Evolutionary conservation across 2,329 filamentous ascomycete genomes (phyloP).

Genomic region (Helotiales sp.): DNA sequence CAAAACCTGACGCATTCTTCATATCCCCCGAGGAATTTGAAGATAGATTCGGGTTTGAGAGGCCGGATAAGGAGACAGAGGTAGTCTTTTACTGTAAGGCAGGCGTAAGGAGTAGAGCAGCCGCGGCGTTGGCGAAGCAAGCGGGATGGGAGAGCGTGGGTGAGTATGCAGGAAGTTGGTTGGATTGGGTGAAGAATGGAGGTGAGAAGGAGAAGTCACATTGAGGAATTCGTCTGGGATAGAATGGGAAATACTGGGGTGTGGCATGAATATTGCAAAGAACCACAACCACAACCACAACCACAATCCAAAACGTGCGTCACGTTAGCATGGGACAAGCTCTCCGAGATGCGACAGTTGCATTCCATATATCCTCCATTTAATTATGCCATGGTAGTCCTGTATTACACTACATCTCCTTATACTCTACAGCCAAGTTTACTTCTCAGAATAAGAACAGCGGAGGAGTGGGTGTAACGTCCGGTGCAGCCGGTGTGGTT

Average conservation of each 20-base stretch:
- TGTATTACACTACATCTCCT: not conserved
- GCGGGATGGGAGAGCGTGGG: constrained; percentile 72
- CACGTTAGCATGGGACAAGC: too few relatives aligned
- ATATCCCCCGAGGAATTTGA: constrained; percentile 77
- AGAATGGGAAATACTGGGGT: not conserved
- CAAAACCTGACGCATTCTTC: constrained; percentile 77
- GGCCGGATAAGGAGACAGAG: constrained; percentile 57
- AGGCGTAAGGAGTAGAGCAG: constrained; percentile 77
- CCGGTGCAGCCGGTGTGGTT: constrained; percentile 2
- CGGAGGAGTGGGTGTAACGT: constrained; percentile 10
- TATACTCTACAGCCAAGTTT: not conserved
- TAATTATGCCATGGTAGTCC: not conserved
- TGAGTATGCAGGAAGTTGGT: constrained; percentile 75
- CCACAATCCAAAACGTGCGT: too few relatives aligned
- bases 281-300: too few relatives aligned
- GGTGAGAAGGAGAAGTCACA: constrained; percentile 51
- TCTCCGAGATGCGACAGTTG: too few relatives aligned
- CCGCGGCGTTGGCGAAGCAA: constrained; percentile 73
- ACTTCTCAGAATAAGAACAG: constrained; percentile 18
- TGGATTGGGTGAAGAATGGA: constrained; percentile 78
- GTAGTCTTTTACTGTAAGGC: constrained; percentile 93
- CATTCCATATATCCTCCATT: not conserved
- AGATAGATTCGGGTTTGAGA: constrained; percentile 75
- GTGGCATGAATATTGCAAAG: not conserved
- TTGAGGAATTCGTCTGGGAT: not conserved